phyloP scores from a whole-genome alignment of 495 filamentous ascomycete species.

The Lindgomyces ingoldianus region DNA sequence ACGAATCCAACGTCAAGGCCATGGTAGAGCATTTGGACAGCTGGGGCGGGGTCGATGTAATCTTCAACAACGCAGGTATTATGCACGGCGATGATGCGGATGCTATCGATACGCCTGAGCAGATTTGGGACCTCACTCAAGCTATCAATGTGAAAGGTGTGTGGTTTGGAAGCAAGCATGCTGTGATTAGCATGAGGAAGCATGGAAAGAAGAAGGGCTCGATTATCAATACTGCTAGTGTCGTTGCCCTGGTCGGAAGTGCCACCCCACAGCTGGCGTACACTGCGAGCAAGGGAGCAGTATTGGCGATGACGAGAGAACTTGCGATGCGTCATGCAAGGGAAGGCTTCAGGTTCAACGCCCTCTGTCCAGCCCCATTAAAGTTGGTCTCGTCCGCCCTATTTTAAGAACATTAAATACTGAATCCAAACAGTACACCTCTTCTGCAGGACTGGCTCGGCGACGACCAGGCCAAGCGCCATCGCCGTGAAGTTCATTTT shows the following conservation, averaged over 20 bases:
- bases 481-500: conserved; percentile 90
- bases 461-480: conserved; percentile 79
- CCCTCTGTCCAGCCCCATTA: conserved; percentile 86
- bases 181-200: conserved; percentile 76
- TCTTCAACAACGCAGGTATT: conserved; percentile 99
- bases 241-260: conserved; percentile 87
- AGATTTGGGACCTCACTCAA: conserved; percentile 93
- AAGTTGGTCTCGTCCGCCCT: conserved; percentile 59
- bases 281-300: conserved; percentile 92
- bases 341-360: conserved; percentile 86
- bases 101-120: conserved; percentile 79
- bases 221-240: conserved; percentile 93
- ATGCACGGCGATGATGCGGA: conserved; percentile 92
- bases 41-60: conserved; percentile 91
- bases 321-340: conserved; percentile 53
- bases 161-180: conserved; percentile 95
- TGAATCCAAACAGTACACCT: conserved; percentile 53
- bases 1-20: conserved; percentile 71
- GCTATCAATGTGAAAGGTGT: conserved; percentile 98
- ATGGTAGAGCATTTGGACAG: conserved; percentile 69
- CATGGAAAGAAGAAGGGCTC: conserved; percentile 74
- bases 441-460: conserved; percentile 96
- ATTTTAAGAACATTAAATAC: background rate
- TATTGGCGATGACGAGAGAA: conserved; percentile 65
- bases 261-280: conserved; percentile 97